A percentile compares a stretch with the other conserved stretches of the same genome.
phyloP scores from a whole-genome alignment of 2,329 filamentous ascomycete genomes.

The Canariomyces notabilis region DNA sequence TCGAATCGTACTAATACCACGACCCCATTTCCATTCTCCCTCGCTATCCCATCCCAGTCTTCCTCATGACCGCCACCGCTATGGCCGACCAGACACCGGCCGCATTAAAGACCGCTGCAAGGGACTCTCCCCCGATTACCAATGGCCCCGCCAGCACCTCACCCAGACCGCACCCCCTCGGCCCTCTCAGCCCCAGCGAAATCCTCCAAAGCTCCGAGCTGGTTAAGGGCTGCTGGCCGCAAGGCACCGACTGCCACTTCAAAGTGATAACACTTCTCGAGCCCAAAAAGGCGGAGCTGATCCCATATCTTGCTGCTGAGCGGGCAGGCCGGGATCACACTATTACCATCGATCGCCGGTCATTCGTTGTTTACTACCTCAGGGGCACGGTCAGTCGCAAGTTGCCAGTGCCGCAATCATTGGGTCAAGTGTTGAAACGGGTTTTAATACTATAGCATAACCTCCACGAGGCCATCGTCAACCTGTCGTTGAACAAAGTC shows the following conservation, averaged over 20 bases:
- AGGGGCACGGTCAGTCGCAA: constrained; percentile 49
- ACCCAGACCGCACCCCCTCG: constrained; percentile 48
- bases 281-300: constrained; percentile 48
- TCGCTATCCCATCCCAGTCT: too few relatives aligned
- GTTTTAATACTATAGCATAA: constrained; percentile 50
- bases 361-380: constrained; percentile 55
- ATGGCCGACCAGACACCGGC: too few relatives aligned
- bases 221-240: constrained; percentile 51
- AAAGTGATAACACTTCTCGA: constrained; percentile 58
- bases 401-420: neutral
- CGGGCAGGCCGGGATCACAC: constrained; percentile 36
- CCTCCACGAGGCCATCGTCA: constrained; percentile 55
- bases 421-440: neutral
- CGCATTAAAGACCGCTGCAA: too few relatives aligned
- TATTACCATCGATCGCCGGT: constrained; percentile 43
- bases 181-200: constrained; percentile 53
- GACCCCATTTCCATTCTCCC: too few relatives aligned
- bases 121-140: too few relatives aligned
- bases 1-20: too few relatives aligned
- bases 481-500: constrained; percentile 45
- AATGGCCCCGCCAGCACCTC: constrained; percentile 4
- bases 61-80: too few relatives aligned
- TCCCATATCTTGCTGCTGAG: constrained; percentile 47
- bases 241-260: constrained; percentile 53
- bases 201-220: constrained; percentile 47